phyloP scores from a whole-genome alignment of 2,329 filamentous ascomycete species.

The Phialemonium atrogriseum region DNA sequence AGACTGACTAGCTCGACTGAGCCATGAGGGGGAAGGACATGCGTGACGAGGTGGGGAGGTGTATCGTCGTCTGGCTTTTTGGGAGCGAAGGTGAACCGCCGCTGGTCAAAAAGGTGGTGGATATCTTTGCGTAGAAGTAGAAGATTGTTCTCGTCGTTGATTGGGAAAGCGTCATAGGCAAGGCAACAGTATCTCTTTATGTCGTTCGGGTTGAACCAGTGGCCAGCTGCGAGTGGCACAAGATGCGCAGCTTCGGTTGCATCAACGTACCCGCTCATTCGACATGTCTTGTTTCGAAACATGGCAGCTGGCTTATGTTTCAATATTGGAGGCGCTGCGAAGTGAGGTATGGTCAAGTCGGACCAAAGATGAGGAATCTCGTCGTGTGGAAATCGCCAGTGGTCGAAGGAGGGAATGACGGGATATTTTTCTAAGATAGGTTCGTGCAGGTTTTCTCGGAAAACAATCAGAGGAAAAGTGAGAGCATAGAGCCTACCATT shows the following conservation, averaged over 20 bases:
- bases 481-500: too few relatives aligned
- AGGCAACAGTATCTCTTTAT: slow-evolving; percentile 25
- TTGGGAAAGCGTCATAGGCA: too few relatives aligned
- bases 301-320: slow-evolving; percentile 3
- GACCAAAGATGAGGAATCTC: slow-evolving; percentile 5
- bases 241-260: slow-evolving; percentile 7
- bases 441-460: slow-evolving; percentile 2
- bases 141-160: slow-evolving; percentile 6
- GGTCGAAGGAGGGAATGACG: slow-evolving; percentile 7
- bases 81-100: slow-evolving; percentile 6
- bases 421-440: slow-evolving; percentile 7
- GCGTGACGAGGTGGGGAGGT: slow-evolving; percentile 4
- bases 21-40: slow-evolving; percentile 5
- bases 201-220: slow-evolving; percentile 6
- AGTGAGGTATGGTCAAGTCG: slow-evolving; percentile 1
- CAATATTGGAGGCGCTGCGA: background rate
- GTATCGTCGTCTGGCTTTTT: slow-evolving; percentile 2
- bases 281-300: slow-evolving; percentile 6
- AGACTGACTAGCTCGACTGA: slow-evolving; percentile 5
- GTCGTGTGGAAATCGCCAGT: slow-evolving; percentile 8
- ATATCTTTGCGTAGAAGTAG: slow-evolving; percentile 6
- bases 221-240: slow-evolving; percentile 2
- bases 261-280: slow-evolving; percentile 5
- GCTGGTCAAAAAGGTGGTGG: slow-evolving; percentile 6
- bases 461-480: too few relatives aligned